Base-by-base conservation (phyloP, 495 filamentous ascomycete genomes). In the Elasticomyces elasticus region DNA sequence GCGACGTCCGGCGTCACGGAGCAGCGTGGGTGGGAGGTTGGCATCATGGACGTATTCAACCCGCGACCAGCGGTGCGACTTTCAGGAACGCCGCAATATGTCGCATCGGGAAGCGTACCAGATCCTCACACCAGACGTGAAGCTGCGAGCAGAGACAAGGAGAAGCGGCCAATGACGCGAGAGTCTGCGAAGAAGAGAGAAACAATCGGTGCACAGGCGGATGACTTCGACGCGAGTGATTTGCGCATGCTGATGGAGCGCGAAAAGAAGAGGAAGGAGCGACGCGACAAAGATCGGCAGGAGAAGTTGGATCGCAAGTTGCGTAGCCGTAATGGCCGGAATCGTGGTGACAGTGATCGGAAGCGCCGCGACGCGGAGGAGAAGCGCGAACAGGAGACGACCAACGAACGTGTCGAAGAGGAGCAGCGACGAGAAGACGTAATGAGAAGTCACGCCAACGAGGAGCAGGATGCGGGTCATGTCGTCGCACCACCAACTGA, bases 171-270 rank as follows among this genome's bases (percentile, higher is more conserved):
- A 10, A 76, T 81, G 11, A 76, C 79, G 4, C 81, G 87, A 51
- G 82, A 86, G 17, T 78, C 78, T 3, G 66, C 80, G 13, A 82
- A 76, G 55, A 81, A 85, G 2, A 81, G 76, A 51, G 85, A 81
- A 61, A 79, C 84, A 31, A 78, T 96, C 12, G 84, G 91, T 58
- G 81, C 85, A 43, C 71, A 92, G 33, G 89, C 88, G 22, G 84
- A 95, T 66, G 82, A 86, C 35, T 71, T 95, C 38, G 85, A 83
- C 67, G 85, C 89, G 1, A 78, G 84, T 31, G 86, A 83, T 61
- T 62, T 96, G 46, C 76, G 89, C 19, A 86, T 94, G 61, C 66
- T 94, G 30, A 79, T 96, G 76, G 89, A 96, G 53, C 72, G 89
- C 51, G 89, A 96, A 64, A 74, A 84, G 55, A 79, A 87, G 54